Conservation (phyloP, 139 green algal genomes). For the Desmodesmus armatus region DNA sequence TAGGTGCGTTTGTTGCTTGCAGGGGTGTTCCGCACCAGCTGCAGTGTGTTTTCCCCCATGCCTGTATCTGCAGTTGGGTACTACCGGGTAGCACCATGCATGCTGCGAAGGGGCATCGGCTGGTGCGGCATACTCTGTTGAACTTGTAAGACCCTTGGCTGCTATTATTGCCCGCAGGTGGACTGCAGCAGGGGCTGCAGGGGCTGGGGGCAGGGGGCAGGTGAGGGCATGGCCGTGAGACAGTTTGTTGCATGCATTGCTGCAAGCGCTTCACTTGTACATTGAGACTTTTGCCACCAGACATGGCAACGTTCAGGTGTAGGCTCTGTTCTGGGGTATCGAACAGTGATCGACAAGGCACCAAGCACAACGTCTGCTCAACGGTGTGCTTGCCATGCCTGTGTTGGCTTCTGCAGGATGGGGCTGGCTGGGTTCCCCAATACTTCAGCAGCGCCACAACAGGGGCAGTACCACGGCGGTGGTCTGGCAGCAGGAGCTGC, state of each 20-base stretch:
- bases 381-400: neutral
- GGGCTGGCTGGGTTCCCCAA: constrained; percentile 31
- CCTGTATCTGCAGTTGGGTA: too few species aligned
- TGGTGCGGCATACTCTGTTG: neutral
- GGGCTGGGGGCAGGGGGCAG: constrained; percentile 26
- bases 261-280: too few species aligned
- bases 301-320: too few species aligned
- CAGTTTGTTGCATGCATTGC: too few species aligned
- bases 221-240: too few species aligned
- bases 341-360: neutral
- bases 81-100: too few species aligned
- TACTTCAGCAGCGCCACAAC: constrained; percentile 36
- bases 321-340: too few species aligned
- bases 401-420: constrained; percentile 22
- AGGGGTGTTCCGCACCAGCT: too few species aligned
- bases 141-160: neutral
- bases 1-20: constrained; percentile 10
- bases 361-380: neutral
- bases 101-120: too few species aligned
- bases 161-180: constrained; percentile 7
- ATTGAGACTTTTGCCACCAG: too few species aligned
- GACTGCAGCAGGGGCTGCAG: constrained; percentile 33
- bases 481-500: constrained; percentile 33
- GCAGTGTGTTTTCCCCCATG: neutral
- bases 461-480: constrained; percentile 26